phyloP scores from a whole-genome alignment of 495 filamentous ascomycete species.

The Aspergillus asperescens region DNA sequence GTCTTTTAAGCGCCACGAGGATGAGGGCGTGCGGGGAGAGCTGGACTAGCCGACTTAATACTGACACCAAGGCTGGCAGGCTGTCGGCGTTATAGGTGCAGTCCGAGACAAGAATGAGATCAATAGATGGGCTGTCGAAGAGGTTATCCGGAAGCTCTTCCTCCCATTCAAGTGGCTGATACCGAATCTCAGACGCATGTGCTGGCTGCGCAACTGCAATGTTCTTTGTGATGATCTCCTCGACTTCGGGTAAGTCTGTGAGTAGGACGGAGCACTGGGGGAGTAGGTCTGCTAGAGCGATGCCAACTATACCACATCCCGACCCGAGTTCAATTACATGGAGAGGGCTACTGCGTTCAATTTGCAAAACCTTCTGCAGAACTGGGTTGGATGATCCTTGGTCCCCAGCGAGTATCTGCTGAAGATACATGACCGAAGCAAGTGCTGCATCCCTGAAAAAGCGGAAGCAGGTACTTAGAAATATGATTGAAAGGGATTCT shows the following conservation, averaged over 20 bases:
- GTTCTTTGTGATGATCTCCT: conserved; percentile 56
- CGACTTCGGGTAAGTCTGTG: conserved; percentile 78
- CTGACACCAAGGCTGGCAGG: conserved; percentile 66
- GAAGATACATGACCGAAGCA: conserved; percentile 45
- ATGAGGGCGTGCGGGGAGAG: conserved; percentile 51
- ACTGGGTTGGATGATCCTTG: conserved; percentile 16
- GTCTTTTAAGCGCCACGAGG: conserved; percentile 73
- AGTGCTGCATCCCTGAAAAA: conserved; percentile 62
- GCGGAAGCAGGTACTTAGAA: conserved; percentile 14
- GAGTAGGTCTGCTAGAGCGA: conserved; percentile 60
- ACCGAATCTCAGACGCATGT: conserved; percentile 39
- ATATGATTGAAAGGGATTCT: conserved; percentile 5
- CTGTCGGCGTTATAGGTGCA: conserved; percentile 94
- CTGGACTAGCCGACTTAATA: conserved; percentile 52
- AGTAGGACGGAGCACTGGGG: conserved; percentile 55
- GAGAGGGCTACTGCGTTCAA: conserved; percentile 28
- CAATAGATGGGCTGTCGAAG: conserved; percentile 41
- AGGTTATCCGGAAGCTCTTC: conserved; percentile 37
- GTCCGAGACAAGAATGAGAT: conserved; percentile 78
- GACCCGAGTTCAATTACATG: conserved; percentile 73
- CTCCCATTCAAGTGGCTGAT: conserved; percentile 73
- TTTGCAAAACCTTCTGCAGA: conserved; percentile 26
- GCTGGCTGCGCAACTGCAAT: conserved; percentile 41
- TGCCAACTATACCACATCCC: conserved; percentile 80
- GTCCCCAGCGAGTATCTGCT: conserved; percentile 21